These are phyloP conservation scores for Terfezia boudieri DNA, from an alignment of 495 filamentous ascomycete genomes.

Conservation along the genomic window DNA sequence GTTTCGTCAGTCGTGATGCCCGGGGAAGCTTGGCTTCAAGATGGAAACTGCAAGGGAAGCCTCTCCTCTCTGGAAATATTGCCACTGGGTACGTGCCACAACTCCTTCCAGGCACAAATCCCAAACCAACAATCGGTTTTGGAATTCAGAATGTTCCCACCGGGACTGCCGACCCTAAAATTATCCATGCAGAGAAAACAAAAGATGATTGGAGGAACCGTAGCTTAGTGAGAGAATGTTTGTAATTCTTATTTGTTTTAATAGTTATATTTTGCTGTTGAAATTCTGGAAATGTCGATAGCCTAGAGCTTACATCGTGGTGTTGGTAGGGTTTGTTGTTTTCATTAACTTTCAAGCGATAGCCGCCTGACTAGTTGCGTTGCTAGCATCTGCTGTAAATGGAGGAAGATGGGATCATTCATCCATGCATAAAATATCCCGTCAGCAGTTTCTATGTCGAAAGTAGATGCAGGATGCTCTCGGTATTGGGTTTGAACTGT, in stretches of 20 bases:
- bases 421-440: no score
- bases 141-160: neutral
- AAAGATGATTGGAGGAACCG: neutral
- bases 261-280: no score
- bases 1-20: neutral
- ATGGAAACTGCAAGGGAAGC: neutral
- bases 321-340: no score
- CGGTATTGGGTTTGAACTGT: no score
- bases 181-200: neutral
- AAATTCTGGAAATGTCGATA: no score
- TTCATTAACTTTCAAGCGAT: no score
- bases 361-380: no score
- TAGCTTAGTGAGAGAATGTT: neutral
- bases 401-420: no score
- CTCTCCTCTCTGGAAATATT: neutral
- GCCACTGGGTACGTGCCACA: neutral
- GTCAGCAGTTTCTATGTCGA: no score
- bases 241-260: neutral
- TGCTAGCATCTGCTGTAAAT: no score
- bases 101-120: neutral
- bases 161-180: neutral
- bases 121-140: neutral
- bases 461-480: no score
- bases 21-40: neutral
- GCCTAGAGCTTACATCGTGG: no score